Conservation (phyloP, 805 yeast species). For the Candida nemodendra region DNA sequence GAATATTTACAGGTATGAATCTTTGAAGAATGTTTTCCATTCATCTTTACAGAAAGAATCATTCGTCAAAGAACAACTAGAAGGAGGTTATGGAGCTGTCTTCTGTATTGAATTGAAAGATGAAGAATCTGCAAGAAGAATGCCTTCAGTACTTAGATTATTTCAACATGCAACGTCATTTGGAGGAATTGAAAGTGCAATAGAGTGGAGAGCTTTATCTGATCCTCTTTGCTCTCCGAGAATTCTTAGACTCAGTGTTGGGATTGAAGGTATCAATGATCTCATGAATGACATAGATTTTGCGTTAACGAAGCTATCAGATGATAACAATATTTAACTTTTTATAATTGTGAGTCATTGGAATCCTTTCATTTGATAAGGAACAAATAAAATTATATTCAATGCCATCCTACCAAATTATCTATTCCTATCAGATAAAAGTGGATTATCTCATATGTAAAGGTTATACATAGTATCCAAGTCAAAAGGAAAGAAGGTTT, state of each 20-base stretch:
- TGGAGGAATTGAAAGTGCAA: conserved; percentile 86
- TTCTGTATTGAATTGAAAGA: conserved; percentile 58
- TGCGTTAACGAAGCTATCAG: no score
- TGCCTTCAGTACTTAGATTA: conserved; percentile 65
- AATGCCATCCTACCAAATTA: no score
- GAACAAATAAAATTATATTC: no score
- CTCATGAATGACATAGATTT: conserved; percentile 63
- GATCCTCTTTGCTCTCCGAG: conserved; percentile 55
- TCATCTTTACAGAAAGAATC: conserved; percentile 72
- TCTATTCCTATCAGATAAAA: no score
- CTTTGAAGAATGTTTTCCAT: conserved; percentile 55
- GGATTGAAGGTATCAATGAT: conserved; percentile 74
- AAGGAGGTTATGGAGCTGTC: conserved; percentile 66
- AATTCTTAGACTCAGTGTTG: conserved; percentile 71
- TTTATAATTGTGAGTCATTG: no score
- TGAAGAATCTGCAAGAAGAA: conserved; percentile 51
- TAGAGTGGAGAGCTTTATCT: conserved; percentile 84
- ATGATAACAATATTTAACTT: no score
- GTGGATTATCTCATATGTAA: no score
- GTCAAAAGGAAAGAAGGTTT: conserved; percentile 3
- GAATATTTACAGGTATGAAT: conserved; percentile 45
- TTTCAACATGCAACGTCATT: conserved; percentile 89
- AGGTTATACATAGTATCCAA: conserved; percentile 4
- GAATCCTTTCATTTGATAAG: no score
- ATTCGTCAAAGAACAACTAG: conserved; percentile 62